Conservation (phyloP, 192 early-diverging fungal genomes). For the Coemansia sp. region DNA sequence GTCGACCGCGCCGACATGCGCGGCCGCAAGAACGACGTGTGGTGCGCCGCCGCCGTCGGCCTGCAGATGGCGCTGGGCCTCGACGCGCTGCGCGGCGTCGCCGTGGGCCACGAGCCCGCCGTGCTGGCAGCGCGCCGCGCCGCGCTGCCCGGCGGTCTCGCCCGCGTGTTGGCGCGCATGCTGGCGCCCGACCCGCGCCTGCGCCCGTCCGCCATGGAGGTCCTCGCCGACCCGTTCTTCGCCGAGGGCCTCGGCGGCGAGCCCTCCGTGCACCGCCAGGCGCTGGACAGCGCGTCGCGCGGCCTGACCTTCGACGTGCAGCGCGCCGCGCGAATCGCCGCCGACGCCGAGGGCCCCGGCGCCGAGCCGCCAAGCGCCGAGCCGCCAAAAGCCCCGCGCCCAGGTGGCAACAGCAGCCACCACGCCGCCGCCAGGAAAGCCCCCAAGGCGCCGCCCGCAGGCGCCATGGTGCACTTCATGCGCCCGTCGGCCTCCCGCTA, state of each 20-base stretch:
- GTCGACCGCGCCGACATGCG: slow-evolving; percentile 58
- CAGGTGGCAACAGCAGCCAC: neutral
- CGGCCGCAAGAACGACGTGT: slow-evolving; percentile 72
- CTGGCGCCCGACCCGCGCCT: slow-evolving; percentile 66
- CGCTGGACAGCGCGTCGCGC: slow-evolving; percentile 26
- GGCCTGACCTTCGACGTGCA: slow-evolving; percentile 35
- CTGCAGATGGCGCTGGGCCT: slow-evolving; percentile 69
- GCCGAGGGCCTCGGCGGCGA: slow-evolving; percentile 43
- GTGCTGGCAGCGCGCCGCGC: slow-evolving; percentile 49
- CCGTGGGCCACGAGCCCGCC: slow-evolving; percentile 47
- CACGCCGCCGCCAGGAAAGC: neutral
- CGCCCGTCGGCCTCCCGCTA: slow-evolving; percentile 57
- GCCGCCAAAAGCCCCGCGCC: neutral
- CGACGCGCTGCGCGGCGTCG: slow-evolving; percentile 51
- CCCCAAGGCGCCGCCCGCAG: neutral
- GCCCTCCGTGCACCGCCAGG: slow-evolving; percentile 46
- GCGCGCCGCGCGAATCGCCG: slow-evolving; percentile 2
- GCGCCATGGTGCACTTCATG: slow-evolving; percentile 18
- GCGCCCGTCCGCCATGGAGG: slow-evolving; percentile 69
- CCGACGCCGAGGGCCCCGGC: neutral
- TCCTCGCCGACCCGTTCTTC: slow-evolving; percentile 70
- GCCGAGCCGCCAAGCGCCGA: neutral
- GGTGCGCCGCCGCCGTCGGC: slow-evolving; percentile 62
- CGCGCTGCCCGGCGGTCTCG: slow-evolving; percentile 52
- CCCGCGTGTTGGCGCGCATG: slow-evolving; percentile 54